Evolutionary conservation across 2,329 filamentous ascomycete genomes (phyloP).

Genomic region (Aspergillus vadensis): DNA sequence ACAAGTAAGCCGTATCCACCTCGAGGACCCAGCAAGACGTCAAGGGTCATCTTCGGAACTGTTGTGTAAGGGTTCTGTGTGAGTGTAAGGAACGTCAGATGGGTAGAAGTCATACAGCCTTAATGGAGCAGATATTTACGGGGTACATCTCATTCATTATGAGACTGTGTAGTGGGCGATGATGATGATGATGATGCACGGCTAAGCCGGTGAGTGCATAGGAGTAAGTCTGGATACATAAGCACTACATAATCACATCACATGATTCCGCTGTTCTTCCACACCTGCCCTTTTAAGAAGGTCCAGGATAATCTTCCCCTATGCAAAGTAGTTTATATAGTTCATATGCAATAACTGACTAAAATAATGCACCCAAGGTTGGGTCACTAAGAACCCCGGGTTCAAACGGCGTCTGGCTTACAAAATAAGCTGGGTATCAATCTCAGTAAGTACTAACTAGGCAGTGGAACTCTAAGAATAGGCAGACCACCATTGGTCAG

Average conservation of each 20-base stretch:
- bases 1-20: neutral
- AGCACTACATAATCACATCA: neutral
- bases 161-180: neutral
- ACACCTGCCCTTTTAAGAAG: neutral
- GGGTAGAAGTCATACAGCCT: neutral
- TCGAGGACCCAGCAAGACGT: neutral
- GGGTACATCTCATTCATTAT: neutral
- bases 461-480: slow-evolving; percentile 1
- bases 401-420: neutral
- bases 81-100: neutral
- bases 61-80: neutral
- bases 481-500: neutral
- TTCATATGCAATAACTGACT: neutral
- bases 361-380: neutral
- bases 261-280: neutral
- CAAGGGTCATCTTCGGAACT: neutral
- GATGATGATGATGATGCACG: neutral
- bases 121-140: neutral
- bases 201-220: neutral
- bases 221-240: neutral
- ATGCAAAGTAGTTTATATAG: neutral
- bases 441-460: neutral
- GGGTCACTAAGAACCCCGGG: neutral
- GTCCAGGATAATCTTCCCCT: neutral
- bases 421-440: neutral